phyloP scores from a whole-genome alignment of 257 asterid genomes.

The Solanum clarkiae region DNA sequence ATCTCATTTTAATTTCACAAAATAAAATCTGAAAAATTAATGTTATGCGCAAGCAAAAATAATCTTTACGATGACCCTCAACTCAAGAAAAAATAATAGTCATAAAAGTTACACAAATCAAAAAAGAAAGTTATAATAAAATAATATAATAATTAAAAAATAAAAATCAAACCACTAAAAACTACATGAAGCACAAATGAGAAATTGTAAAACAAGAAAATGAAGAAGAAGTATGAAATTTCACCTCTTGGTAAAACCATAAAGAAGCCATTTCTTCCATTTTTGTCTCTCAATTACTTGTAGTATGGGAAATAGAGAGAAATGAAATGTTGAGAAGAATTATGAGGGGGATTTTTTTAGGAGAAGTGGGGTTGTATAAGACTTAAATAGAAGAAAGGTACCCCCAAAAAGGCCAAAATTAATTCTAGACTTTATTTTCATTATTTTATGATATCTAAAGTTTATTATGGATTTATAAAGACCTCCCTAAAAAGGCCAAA shows the following conservation, averaged over 20 bases:
- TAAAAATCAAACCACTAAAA: no score
- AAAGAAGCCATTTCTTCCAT: constrained; percentile 56
- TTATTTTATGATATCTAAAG: background rate
- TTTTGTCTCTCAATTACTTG: background rate
- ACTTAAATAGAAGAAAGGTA: constrained; percentile 29
- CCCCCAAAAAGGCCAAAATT: constrained; percentile 7
- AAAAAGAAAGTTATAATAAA: no score
- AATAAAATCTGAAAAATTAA: no score
- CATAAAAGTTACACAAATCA: no score
- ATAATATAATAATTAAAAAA: no score
- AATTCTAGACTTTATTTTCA: constrained; percentile 1
- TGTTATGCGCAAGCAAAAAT: no score
- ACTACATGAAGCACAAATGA: background rate
- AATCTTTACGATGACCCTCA: no score
- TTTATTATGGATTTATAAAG: constrained; percentile 24
- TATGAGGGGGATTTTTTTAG: constrained; percentile 6
- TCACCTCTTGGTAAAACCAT: constrained; percentile 63
- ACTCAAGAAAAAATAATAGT: no score
- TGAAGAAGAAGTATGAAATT: background rate
- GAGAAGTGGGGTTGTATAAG: constrained; percentile 5
- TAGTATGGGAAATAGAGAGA: background rate
- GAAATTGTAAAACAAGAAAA: background rate
- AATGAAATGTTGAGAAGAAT: constrained; percentile 3
- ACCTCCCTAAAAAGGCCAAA: constrained; percentile 1
- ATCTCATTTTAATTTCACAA: no score